These are phyloP conservation scores for Lithospermum erythrorhizon DNA, from an alignment of 257 asterid species.

Conservation along the genomic window DNA sequence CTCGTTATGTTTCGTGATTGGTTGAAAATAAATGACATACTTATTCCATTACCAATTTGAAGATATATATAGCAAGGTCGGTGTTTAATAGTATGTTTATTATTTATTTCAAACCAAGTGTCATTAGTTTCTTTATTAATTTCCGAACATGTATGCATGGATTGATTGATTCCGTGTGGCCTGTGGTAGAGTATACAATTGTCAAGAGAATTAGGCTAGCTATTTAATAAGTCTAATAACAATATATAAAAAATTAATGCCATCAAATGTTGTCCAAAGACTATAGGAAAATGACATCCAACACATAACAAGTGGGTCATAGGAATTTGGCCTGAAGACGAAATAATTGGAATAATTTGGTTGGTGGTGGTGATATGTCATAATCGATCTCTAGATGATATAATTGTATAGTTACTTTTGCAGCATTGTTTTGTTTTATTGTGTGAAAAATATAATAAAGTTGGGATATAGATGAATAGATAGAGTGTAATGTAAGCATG, in stretches of 20 bases:
- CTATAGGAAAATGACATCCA: not conserved
- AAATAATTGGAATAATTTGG: not conserved
- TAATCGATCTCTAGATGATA: not conserved
- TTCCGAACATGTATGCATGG: no score
- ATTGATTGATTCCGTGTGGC: no score
- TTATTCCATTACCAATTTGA: no score
- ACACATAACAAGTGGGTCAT: not conserved
- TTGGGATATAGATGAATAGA: no score
- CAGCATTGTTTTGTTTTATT: not conserved
- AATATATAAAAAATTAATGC: not conserved
- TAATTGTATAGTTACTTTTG: not conserved
- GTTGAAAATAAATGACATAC: no score
- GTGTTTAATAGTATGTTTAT: no score
- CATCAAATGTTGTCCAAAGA: not conserved
- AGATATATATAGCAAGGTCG: no score
- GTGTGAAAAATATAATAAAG: not conserved
- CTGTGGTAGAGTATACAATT: no score
- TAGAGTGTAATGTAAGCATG: not conserved
- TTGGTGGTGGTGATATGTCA: not conserved
- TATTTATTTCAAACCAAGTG: no score
- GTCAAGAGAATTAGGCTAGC: no score
- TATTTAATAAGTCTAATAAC: not conserved
- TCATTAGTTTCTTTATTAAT: no score
- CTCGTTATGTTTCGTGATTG: no score
- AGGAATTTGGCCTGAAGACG: conserved; percentile 1